These are phyloP conservation scores for Blastobotrys capitulatus DNA, from an alignment of 1,139 yeast genomes.

Conservation along the genomic window DNA sequence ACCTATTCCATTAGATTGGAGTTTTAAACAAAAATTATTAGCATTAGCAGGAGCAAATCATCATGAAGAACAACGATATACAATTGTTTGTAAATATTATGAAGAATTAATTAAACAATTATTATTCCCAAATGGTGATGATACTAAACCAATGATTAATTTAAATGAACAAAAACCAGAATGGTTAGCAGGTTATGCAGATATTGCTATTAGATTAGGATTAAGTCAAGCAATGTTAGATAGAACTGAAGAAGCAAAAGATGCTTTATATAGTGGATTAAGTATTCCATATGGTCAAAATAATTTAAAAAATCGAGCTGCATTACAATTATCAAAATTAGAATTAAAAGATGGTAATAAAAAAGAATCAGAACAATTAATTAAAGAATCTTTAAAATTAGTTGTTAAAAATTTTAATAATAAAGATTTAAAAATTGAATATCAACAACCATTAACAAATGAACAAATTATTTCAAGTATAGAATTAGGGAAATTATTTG, in stretches of 20 bases:
- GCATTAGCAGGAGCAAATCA: slow-evolving; percentile 30
- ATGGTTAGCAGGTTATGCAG: slow-evolving; percentile 39
- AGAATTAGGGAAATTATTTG: slow-evolving; percentile 32
- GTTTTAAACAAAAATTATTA: slow-evolving; percentile 25
- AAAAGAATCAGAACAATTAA: slow-evolving; percentile 35
- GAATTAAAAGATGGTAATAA: slow-evolving; percentile 22
- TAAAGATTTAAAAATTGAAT: neutral
- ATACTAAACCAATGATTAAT: slow-evolving; percentile 14
- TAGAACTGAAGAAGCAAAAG: slow-evolving; percentile 28
- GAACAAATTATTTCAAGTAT: slow-evolving; percentile 18
- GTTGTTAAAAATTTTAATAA: neutral
- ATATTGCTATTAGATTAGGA: slow-evolving; percentile 35
- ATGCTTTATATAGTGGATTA: slow-evolving; percentile 29
- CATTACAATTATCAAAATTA: slow-evolving; percentile 26
- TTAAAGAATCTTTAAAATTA: slow-evolving; percentile 43
- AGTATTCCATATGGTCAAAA: slow-evolving; percentile 31
- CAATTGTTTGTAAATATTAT: slow-evolving; percentile 21
- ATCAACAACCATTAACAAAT: slow-evolving; percentile 3
- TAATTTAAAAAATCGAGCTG: slow-evolving; percentile 27
- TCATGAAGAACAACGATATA: slow-evolving; percentile 25
- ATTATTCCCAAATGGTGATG: slow-evolving; percentile 19
- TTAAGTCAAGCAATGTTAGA: slow-evolving; percentile 26
- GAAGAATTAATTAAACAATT: slow-evolving; percentile 25
- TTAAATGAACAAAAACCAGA: slow-evolving; percentile 25
- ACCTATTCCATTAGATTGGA: slow-evolving; percentile 30